Percentiles rank a stretch among this genome's conserved stretches.
These are phyloP conservation scores for Vaccinium vitisidaea DNA, from an alignment of 148 eudicot species.

Conservation along the genomic window DNA sequence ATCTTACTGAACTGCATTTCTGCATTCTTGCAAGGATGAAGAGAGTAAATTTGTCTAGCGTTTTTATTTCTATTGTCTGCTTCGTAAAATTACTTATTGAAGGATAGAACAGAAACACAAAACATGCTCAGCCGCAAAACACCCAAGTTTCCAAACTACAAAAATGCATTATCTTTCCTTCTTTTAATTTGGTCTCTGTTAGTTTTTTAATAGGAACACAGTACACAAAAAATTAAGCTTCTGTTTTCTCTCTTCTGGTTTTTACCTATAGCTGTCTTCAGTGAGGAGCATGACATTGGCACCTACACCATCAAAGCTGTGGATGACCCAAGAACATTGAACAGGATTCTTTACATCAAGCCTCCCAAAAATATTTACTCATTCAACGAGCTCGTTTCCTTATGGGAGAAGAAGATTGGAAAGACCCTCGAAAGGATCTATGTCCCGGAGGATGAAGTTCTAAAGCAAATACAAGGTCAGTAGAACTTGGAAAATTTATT, in stretches of 20 bases:
- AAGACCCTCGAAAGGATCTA: conserved; percentile 34
- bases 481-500: neutral
- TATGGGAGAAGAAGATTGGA: conserved; percentile 58
- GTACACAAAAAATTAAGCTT: neutral
- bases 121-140: too few species aligned
- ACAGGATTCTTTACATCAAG: conserved; percentile 41
- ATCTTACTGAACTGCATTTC: neutral
- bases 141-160: too few species aligned
- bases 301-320: conserved; percentile 50
- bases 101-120: too few species aligned
- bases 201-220: conserved; percentile 2
- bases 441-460: conserved; percentile 40
- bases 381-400: conserved; percentile 44
- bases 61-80: neutral
- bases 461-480: conserved; percentile 41
- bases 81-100: too few species aligned
- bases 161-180: neutral
- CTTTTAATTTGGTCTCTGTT: neutral
- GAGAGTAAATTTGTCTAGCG: neutral
- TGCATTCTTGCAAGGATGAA: neutral
- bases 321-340: conserved; percentile 55
- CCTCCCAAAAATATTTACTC: conserved; percentile 38
- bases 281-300: conserved; percentile 42
- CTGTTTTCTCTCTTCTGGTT: neutral
- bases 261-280: conserved; percentile 36